Evolutionary conservation across 208 protist species (phyloP).

Genomic region (Leishmania guyanensis): DNA sequence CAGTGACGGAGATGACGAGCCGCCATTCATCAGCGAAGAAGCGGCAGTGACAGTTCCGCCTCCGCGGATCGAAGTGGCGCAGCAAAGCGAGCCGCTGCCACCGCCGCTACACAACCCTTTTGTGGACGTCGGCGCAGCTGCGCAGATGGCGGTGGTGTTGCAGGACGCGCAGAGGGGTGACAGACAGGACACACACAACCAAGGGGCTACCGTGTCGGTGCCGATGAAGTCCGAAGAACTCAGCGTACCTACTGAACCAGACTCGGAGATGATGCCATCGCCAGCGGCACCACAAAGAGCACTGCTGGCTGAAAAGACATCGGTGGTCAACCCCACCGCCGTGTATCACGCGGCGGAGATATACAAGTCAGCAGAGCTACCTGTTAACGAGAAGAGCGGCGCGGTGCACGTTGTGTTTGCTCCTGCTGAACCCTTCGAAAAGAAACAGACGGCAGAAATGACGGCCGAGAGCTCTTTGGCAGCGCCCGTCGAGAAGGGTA

Average conservation of each 20-base stretch:
- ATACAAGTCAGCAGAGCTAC: neutral
- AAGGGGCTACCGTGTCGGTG: neutral
- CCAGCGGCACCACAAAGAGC: neutral
- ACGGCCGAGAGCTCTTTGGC: neutral
- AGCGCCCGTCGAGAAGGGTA: neutral
- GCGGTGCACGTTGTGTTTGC: neutral
- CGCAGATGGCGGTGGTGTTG: neutral
- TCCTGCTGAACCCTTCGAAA: neutral
- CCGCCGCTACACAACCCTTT: no score
- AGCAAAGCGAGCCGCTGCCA: no score
- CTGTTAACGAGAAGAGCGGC: neutral
- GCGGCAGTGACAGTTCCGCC: neutral
- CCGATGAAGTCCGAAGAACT: no score
- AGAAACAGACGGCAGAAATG: neutral
- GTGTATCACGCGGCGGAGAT: neutral
- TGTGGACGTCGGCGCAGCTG: neutral
- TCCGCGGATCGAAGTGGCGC: neutral
- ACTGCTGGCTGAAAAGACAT: neutral
- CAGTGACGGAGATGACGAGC: neutral
- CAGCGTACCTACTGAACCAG: no score
- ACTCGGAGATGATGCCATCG: neutral
- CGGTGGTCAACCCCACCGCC: neutral
- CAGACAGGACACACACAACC: neutral
- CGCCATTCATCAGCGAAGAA: neutral
- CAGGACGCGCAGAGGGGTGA: neutral